Percentiles rank a stretch among this genome's conserved stretches.
Evolutionary conservation across 768 basidiomycete genomes (phyloP).

Genomic region (Mycena floridula): DNA sequence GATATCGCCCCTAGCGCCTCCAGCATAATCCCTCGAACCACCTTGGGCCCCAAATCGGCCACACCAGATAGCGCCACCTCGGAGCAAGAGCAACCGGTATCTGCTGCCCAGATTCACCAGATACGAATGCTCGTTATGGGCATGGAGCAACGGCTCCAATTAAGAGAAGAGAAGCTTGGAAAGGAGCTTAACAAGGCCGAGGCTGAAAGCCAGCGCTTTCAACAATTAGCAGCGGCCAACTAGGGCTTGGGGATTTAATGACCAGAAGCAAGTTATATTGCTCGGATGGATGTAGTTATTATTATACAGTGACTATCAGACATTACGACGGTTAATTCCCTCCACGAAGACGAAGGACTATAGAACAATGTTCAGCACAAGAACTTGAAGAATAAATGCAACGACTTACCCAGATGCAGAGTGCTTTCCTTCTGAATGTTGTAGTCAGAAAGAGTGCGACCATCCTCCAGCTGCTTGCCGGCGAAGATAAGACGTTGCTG

Average conservation of each 20-base stretch:
- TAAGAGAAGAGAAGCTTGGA: constrained; percentile 52
- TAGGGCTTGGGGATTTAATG: too few relatives aligned
- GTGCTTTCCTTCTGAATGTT: constrained; percentile 99
- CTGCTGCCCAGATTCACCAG: constrained; percentile 55
- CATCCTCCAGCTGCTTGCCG: constrained; percentile 99
- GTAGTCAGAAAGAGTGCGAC: constrained; percentile 90
- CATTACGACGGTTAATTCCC: constrained; percentile 40
- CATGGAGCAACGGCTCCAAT: constrained; percentile 67
- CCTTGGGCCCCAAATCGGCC: too few relatives aligned
- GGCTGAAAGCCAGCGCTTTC: constrained; percentile 30
- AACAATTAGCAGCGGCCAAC: too few relatives aligned
- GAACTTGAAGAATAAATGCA: too few relatives aligned
- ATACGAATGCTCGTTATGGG: constrained; percentile 63
- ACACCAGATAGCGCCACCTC: constrained; percentile 19
- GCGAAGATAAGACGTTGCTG: constrained; percentile 99
- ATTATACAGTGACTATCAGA: not conserved
- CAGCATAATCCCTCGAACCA: too few relatives aligned
- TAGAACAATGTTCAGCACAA: constrained; percentile 20
- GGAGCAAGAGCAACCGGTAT: constrained; percentile 14
- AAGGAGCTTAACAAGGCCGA: constrained; percentile 60
- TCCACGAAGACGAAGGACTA: constrained; percentile 76
- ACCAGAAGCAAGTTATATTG: not conserved
- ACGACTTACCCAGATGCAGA: constrained; percentile 90
- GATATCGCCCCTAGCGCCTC: constrained; percentile 32
- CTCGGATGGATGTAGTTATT: not conserved